phyloP scores from a whole-genome alignment of 495 filamentous ascomycete species.

The Aspergillus sclerotioniger region DNA sequence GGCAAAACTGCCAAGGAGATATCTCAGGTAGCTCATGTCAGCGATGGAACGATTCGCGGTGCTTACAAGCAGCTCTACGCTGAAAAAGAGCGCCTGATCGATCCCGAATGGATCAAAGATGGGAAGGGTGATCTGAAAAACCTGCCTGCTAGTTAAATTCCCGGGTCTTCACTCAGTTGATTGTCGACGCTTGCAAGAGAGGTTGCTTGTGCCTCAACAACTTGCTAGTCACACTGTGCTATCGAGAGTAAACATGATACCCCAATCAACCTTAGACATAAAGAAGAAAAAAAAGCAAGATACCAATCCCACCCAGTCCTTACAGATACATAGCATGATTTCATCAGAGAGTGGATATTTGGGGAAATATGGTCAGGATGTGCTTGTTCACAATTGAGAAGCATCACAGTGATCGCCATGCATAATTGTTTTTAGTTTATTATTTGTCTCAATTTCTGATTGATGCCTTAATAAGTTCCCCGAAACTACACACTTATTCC shows the following conservation, averaged over 20 bases:
- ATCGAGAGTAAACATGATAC: background rate
- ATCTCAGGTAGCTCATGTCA: slow-evolving; percentile 74
- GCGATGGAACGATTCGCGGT: slow-evolving; percentile 92
- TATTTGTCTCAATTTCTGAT: background rate
- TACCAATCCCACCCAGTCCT: background rate
- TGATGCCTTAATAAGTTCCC: background rate
- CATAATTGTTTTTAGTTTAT: background rate
- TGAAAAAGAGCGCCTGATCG: slow-evolving; percentile 69
- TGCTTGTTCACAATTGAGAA: background rate
- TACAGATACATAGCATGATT: background rate
- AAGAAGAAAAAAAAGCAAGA: background rate
- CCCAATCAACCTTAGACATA: background rate
- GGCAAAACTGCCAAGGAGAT: slow-evolving; percentile 83
- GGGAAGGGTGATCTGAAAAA: slow-evolving; percentile 66
- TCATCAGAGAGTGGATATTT: background rate
- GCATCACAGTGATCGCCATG: background rate
- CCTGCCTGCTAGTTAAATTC: slow-evolving; percentile 54
- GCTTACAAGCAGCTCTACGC: slow-evolving; percentile 86
- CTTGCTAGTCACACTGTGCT: background rate
- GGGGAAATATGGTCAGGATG: background rate
- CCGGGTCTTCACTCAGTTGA: background rate
- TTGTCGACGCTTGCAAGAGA: background rate
- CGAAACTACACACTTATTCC: background rate
- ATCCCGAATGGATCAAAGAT: slow-evolving; percentile 68
- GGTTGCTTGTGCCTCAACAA: no score